A percentile compares a stretch with the other conserved stretches of the same genome.
Evolutionary conservation across 257 asterid species (phyloP).

Genomic region (Ophiorrhiza pumila): DNA sequence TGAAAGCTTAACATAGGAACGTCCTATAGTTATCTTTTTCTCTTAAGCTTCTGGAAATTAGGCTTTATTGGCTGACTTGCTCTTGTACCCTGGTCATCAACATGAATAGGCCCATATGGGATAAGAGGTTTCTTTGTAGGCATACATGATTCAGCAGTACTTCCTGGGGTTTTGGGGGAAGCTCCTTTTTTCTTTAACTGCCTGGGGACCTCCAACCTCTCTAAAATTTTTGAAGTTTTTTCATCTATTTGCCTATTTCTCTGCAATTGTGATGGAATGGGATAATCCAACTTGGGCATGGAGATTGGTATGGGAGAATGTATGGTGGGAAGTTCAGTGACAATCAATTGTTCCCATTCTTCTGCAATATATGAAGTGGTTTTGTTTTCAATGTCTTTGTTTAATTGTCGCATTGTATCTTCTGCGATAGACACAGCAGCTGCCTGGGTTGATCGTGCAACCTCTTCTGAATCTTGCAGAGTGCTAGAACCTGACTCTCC

Average conservation of each 20-base stretch:
- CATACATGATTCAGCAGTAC: constrained; percentile 33
- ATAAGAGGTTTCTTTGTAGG: constrained; percentile 71
- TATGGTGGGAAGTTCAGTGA: constrained; percentile 47
- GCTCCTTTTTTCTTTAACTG: constrained; percentile 65
- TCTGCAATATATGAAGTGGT: constrained; percentile 40
- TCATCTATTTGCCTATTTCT: constrained; percentile 59
- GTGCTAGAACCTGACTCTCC: constrained; percentile 30
- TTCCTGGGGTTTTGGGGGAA: constrained; percentile 51
- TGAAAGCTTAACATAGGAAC: constrained; percentile 7
- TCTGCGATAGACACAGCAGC: constrained; percentile 22
- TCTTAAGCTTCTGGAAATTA: constrained; percentile 67
- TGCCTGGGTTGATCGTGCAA: constrained; percentile 27
- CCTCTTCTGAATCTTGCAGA: constrained; percentile 34
- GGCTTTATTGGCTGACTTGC: constrained; percentile 77
- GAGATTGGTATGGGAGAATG: constrained; percentile 45
- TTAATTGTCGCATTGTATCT: constrained; percentile 28
- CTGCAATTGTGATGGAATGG: constrained; percentile 47
- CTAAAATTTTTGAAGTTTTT: constrained; percentile 80
- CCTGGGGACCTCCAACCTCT: constrained; percentile 80
- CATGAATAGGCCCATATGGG: constrained; percentile 42
- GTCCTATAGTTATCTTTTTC: constrained; percentile 44
- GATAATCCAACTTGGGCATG: constrained; percentile 39
- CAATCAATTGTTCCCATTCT: constrained; percentile 79
- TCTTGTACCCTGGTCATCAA: constrained; percentile 33
- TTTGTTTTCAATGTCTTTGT: constrained; percentile 28